Evolutionary conservation across 2,329 filamentous ascomycete genomes (phyloP).

Genomic region (Alternaria gansuensis): DNA sequence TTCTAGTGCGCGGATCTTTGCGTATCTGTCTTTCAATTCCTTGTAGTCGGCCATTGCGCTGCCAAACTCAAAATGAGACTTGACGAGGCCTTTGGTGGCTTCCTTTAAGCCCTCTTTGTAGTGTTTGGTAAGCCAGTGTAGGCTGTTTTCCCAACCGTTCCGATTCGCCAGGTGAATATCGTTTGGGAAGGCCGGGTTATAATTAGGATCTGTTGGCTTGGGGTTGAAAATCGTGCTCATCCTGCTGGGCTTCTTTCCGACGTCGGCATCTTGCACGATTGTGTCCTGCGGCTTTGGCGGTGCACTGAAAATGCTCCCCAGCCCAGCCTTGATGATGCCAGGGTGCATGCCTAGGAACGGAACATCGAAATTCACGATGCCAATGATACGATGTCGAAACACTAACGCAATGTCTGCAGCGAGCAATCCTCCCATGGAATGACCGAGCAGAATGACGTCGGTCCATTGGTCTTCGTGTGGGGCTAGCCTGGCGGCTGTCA

Average conservation of each 20-base stretch:
- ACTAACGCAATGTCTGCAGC: constrained; percentile 80
- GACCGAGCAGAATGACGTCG: constrained; percentile 83
- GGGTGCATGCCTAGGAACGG: constrained; percentile 90
- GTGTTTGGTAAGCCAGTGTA: constrained; percentile 85
- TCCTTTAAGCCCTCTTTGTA: constrained; percentile 71
- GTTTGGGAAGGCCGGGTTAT: constrained; percentile 78
- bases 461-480: constrained; percentile 78
- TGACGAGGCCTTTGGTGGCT: constrained; percentile 76
- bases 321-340: constrained; percentile 81
- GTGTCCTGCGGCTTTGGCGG: constrained; percentile 44
- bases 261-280: constrained; percentile 23
- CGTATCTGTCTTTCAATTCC: constrained; percentile 75
- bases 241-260: constrained; percentile 39
- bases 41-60: constrained; percentile 79
- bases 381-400: constrained; percentile 79
- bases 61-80: constrained; percentile 85
- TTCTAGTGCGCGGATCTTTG: constrained; percentile 73
- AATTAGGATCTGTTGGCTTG: constrained; percentile 66
- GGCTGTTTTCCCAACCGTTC: constrained; percentile 70
- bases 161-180: constrained; percentile 75
- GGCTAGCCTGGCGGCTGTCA: constrained; percentile 64
- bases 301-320: constrained; percentile 76
- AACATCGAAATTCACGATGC: constrained; percentile 82
- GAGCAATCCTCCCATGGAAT: constrained; percentile 89
- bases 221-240: constrained; percentile 51